Evolutionary conservation across 2,329 filamentous ascomycete species (phyloP).

Genomic region (Raffaelea deltoideospora): DNA sequence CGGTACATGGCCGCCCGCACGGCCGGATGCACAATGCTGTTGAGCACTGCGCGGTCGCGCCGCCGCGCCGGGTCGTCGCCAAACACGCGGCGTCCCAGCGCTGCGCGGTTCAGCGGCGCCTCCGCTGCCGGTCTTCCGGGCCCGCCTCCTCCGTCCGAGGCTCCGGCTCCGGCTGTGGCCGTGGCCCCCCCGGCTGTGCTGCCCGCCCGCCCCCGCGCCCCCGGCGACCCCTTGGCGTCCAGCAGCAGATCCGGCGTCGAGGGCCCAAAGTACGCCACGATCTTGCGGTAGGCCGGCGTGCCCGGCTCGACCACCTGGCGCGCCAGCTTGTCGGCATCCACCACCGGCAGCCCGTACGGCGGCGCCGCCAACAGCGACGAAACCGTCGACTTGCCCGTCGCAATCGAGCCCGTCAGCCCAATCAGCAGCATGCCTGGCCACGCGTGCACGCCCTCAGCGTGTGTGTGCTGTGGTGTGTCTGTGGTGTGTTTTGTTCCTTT

Average conservation of each 20-base stretch:
- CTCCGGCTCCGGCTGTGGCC: no score
- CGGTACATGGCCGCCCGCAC: conserved; percentile 73
- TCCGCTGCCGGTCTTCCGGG: no score
- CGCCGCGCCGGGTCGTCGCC: conserved; percentile 57
- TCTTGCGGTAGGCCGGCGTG: conserved; percentile 66
- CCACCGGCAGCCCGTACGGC: conserved; percentile 75
- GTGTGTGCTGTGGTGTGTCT: neutral
- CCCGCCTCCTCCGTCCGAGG: no score
- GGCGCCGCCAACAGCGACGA: conserved; percentile 64
- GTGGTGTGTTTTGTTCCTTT: neutral
- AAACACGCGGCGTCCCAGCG: conserved; percentile 74
- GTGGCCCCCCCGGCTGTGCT: conserved; percentile 26
- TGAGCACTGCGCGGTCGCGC: conserved; percentile 62
- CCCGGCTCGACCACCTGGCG: conserved; percentile 91
- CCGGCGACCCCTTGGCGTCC: conserved; percentile 15
- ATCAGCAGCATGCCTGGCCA: conserved; percentile 70
- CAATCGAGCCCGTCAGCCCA: conserved; percentile 91
- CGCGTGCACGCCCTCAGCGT: neutral
- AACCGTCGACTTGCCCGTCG: conserved; percentile 95
- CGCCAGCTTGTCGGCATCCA: conserved; percentile 87
- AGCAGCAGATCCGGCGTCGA: conserved; percentile 77
- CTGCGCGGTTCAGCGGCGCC: conserved; percentile 68
- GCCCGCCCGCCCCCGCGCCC: neutral
- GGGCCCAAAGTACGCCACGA: conserved; percentile 66
- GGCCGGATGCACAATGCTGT: conserved; percentile 83